Base-by-base conservation (phyloP, 108 stramenopile genomes). In the Mayamaea pseudoterrestris region DNA sequence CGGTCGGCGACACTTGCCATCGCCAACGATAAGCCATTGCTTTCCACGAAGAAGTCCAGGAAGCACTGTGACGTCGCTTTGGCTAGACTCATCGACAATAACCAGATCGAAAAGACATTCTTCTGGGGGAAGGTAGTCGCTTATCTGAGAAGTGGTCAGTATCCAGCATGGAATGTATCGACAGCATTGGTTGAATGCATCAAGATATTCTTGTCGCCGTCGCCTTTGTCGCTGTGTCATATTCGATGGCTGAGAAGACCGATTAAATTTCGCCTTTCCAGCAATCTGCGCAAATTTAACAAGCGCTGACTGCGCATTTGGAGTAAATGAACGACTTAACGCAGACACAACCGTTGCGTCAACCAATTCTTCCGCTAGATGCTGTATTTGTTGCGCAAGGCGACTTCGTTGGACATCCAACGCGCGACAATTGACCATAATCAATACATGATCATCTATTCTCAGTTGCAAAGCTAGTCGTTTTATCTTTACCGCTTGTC, bases 1-100 rank as follows among this genome's bases (percentile, higher is more conserved):
- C 77, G 2, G 65, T 67, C 2, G 77, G 77, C 35, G 66, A 68
- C 8, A 78, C 77, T 61, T 78, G 77, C 36, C 65, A 42, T 78
- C 77, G 7, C 77, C 77, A n/a, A 78, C 77, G 58, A 78, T 73
- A n/a, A 78, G 31, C 77, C 77, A 78, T 54, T 74, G 69, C 44
- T 73, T 73, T 11, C 71, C 77, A 13, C 77, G 61, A 39, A 78
- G 25, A 61, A 78, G 66, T 27, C 66, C 68, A n/a, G 77, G 71
- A 1, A 78, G 61, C 0, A 67, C 65, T 1, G 61, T 68, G 0
- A 69, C 49, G 31, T 78, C 77, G 42, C 72, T 73, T 50, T 78
- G 77, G 9, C 65, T 67, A 6, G 77, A 68, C 42, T 78, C 77
- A 27, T 78, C 77, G 23, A 73, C 60, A 12, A 78, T 52, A 27